These are phyloP conservation scores for Pestalotiopsis sp. DNA, from an alignment of 2,329 filamentous ascomycete species.

Conservation along the genomic window DNA sequence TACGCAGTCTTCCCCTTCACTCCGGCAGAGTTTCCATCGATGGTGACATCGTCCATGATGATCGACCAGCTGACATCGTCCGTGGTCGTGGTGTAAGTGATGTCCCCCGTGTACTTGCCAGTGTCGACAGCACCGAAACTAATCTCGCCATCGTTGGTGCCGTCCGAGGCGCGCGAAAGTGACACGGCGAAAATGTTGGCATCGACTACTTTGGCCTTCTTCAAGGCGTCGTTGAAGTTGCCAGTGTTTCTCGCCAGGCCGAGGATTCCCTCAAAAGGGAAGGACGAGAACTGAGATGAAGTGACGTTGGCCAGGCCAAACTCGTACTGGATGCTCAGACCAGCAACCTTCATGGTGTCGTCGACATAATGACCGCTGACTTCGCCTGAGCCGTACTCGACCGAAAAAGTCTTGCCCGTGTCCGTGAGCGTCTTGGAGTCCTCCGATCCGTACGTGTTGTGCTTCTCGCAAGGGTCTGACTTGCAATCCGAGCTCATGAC, in stretches of 20 bases:
- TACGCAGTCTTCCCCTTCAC: slow-evolving; percentile 65
- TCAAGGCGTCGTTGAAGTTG: slow-evolving; percentile 66
- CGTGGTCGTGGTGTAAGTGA: slow-evolving; percentile 65
- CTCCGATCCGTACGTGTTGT: slow-evolving; percentile 69
- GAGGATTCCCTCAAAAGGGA: slow-evolving; percentile 87
- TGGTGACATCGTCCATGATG: slow-evolving; percentile 64
- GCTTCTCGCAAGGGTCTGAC: slow-evolving; percentile 66
- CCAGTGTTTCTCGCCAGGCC: slow-evolving; percentile 70
- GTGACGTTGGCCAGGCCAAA: slow-evolving; percentile 76
- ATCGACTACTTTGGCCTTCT: slow-evolving; percentile 55
- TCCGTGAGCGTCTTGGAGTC: slow-evolving; percentile 68
- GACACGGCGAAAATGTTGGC: slow-evolving; percentile 73
- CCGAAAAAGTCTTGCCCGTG: slow-evolving; percentile 58
- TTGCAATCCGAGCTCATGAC: slow-evolving; percentile 75
- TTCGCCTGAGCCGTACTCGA: slow-evolving; percentile 77
- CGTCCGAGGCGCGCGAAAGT: slow-evolving; percentile 69
- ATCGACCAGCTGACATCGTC: slow-evolving; percentile 69
- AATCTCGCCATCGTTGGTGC: slow-evolving; percentile 72
- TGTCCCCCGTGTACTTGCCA: slow-evolving; percentile 67
- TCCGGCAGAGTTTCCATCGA: slow-evolving; percentile 61
- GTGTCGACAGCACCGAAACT: slow-evolving; percentile 74
- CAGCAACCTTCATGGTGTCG: slow-evolving; percentile 70
- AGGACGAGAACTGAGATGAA: slow-evolving; percentile 74
- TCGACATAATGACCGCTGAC: slow-evolving; percentile 68
- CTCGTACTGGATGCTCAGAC: slow-evolving; percentile 63